phyloP scores from a whole-genome alignment of 257 asterid genomes.

The Verbascum thapsus region DNA sequence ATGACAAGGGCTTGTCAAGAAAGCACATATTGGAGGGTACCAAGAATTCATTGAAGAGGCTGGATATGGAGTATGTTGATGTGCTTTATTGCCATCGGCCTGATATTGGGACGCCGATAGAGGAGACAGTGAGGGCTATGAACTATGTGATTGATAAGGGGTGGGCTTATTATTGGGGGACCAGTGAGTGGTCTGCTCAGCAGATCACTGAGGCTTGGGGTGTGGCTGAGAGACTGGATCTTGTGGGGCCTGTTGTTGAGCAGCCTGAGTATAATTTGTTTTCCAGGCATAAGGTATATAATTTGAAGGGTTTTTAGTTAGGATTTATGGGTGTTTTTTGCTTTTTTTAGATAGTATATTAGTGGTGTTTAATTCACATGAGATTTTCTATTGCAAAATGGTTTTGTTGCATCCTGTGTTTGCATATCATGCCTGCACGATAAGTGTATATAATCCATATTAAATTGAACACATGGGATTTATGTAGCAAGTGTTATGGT shows the following conservation, averaged over 20 bases:
- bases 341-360: no score
- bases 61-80: slow-evolving; percentile 94
- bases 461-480: no score
- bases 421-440: not conserved
- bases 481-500: no score
- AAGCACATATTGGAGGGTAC: slow-evolving; percentile 93
- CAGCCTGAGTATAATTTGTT: slow-evolving; percentile 96
- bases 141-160: slow-evolving; percentile 93
- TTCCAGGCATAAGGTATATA: slow-evolving; percentile 74
- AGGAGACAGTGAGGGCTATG: slow-evolving; percentile 98
- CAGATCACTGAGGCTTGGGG: slow-evolving; percentile 99
- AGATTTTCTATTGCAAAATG: no score
- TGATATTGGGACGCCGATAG: slow-evolving; percentile 77
- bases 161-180: slow-evolving; percentile 98
- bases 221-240: slow-evolving; percentile 81
- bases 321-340: no score
- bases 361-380: no score
- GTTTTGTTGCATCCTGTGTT: no score
- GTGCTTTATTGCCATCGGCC: slow-evolving; percentile 86
- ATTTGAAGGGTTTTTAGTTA: no score
- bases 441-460: not conserved
- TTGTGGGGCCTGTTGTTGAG: slow-evolving; percentile 90
- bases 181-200: slow-evolving; percentile 98
- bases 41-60: slow-evolving; percentile 64
- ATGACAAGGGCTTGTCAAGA: slow-evolving; percentile 90